phyloP scores from a whole-genome alignment of 2,329 filamentous ascomycete species.

The Aspergillus pseudoviridinutans region DNA sequence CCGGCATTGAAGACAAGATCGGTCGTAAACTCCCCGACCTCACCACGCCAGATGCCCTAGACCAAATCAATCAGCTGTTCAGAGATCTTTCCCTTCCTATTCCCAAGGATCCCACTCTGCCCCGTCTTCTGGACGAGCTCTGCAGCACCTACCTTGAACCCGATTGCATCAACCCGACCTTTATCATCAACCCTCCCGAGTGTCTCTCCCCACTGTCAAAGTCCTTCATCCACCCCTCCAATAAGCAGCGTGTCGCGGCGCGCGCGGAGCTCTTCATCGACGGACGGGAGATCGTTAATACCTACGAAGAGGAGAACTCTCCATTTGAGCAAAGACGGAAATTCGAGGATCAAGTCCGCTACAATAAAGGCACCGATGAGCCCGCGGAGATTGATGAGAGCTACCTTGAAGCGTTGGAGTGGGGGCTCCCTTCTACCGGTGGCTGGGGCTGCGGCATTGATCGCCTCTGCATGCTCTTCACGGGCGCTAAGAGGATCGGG shows the following conservation, averaged over 20 bases:
- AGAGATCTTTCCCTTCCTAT: slow-evolving; percentile 45
- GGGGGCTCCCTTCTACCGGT: slow-evolving; percentile 89
- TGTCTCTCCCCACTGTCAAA: slow-evolving; percentile 90
- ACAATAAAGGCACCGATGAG: slow-evolving; percentile 47
- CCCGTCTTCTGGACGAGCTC: slow-evolving; percentile 76
- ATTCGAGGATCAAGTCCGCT: slow-evolving; percentile 60
- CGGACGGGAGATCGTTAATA: slow-evolving; percentile 83
- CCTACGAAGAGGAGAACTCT: slow-evolving; percentile 97
- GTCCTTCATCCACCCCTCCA: slow-evolving; percentile 67
- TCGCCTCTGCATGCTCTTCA: slow-evolving; percentile 85
- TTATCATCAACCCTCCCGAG: slow-evolving; percentile 85
- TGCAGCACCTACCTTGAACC: slow-evolving; percentile 75
- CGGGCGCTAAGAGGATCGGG: slow-evolving; percentile 70
- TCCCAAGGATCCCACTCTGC: slow-evolving; percentile 54
- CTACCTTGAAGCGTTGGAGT: slow-evolving; percentile 80
- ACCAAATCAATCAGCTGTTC: slow-evolving; percentile 57
- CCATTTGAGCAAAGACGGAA: slow-evolving; percentile 82
- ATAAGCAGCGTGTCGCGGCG: slow-evolving; percentile 70
- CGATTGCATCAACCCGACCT: slow-evolving; percentile 67
- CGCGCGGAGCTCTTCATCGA: slow-evolving; percentile 81
- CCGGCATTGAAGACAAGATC: slow-evolving; percentile 67
- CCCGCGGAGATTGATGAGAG: slow-evolving; percentile 64
- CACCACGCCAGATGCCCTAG: slow-evolving; percentile 50
- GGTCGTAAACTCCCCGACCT: slow-evolving; percentile 64
- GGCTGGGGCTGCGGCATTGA: slow-evolving; percentile 96